Evolutionary conservation across 176 grass and related monocot species (phyloP).

Genomic region (Carex pumila): DNA sequence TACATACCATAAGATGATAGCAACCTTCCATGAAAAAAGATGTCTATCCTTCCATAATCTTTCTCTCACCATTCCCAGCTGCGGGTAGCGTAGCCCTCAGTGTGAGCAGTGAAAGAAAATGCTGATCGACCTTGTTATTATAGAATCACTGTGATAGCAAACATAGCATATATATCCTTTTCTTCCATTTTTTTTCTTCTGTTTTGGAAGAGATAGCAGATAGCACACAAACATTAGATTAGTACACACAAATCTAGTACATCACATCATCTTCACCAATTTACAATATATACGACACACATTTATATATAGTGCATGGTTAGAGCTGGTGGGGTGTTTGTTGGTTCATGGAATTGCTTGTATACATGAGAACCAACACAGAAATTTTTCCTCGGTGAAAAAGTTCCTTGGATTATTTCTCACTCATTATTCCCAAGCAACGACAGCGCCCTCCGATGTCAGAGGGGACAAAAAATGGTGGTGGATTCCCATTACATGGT

Average conservation of each 20-base stretch:
- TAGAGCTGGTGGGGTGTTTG: neutral
- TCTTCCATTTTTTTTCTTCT: neutral
- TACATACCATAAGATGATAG: conserved; percentile 12
- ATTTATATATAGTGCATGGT: conserved; percentile 10
- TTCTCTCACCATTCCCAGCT: neutral
- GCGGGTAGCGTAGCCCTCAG: neutral
- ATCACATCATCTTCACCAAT: conserved; percentile 4
- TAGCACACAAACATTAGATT: conserved; percentile 1
- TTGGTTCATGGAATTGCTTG: neutral
- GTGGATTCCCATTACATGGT: conserved; percentile 36
- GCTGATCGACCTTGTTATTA: neutral
- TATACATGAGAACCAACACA: conserved; percentile 1
- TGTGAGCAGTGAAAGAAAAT: neutral
- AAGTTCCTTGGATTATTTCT: neutral
- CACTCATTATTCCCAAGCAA: neutral
- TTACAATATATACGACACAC: conserved; percentile 19
- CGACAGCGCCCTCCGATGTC: conserved; percentile 10
- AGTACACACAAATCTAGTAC: conserved; percentile 1
- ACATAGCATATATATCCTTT: conserved; percentile 8
- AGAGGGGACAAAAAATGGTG: conserved; percentile 29
- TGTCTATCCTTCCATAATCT: neutral
- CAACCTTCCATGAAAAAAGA: neutral
- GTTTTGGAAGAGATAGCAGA: neutral
- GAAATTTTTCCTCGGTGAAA: neutral
- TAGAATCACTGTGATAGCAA: neutral